phyloP scores from a whole-genome alignment of 306 rosid species.

The Gynostemma pentaphyllum region DNA sequence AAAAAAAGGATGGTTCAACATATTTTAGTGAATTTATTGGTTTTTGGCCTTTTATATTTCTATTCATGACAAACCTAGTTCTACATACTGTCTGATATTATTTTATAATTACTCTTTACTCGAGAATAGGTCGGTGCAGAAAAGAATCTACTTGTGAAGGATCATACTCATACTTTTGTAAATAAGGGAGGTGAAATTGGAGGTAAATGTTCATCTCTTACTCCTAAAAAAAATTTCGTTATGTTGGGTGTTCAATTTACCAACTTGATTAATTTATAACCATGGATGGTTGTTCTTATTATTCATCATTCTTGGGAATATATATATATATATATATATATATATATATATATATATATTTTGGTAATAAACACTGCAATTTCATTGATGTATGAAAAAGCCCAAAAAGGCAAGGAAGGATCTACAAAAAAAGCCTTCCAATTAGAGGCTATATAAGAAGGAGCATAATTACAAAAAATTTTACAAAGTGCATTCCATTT shows the following conservation, averaged over 20 bases:
- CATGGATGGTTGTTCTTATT: neutral
- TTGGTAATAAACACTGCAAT: no score
- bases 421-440: no score
- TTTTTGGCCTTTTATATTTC: neutral
- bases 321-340: no score
- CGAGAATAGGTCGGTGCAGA: slow-evolving; percentile 75
- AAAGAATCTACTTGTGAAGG: slow-evolving; percentile 83
- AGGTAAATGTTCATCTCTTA: slow-evolving; percentile 39
- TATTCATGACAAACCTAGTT: neutral
- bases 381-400: no score
- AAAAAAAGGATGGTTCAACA: no score
- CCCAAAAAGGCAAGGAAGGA: no score
- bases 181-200: slow-evolving; percentile 96
- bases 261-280: neutral
- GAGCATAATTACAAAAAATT: no score
- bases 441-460: no score
- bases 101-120: slow-evolving; percentile 13
- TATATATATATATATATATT: no score
- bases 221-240: slow-evolving; percentile 2
- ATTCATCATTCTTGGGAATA: neutral
- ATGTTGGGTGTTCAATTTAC: neutral
- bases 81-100: neutral
- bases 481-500: no score
- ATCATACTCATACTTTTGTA: slow-evolving; percentile 90
- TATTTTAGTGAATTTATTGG: no score